Evolutionary conservation across 768 basidiomycete genomes (phyloP), one percentile per base, ranked within the genome.

Genomic region (Fomitopsis pulvina): DNA sequence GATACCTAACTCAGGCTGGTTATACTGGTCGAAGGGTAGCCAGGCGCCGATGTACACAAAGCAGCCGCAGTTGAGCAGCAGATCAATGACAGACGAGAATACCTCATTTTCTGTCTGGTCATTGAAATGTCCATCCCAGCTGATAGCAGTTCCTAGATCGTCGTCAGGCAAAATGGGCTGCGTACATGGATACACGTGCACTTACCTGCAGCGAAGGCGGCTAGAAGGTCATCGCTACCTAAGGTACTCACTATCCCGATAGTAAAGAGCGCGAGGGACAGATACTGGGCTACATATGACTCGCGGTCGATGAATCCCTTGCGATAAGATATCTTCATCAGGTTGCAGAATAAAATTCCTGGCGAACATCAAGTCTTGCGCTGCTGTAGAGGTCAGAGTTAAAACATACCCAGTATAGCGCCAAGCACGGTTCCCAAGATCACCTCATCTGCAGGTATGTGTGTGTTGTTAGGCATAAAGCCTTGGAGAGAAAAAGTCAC

Each of bases 11-110:
- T 73, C 74, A 1, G 77, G 73, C 5, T 64, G 64, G 43, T 78
- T 73, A 62, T 85, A 88, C 8, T 68, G 57, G 7, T 71, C 56
- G 57, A 89, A 87, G 0, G 85, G 85, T 10, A 89, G 65, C 83
- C 93, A 92, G 2, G 95, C 93, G 24, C 95, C 96, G 16, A 77
- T 87, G 61, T 90, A 90, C 24, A 91, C 73, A 65, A 91, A 91
- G 65, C 85, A 86, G 2, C 70, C 82, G 53, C 85, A 86, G 57
- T 89, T 90, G 47, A 90, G 72, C 22, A 96, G 73, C 53, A 96
- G 78, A 64, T 97, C 90, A 54, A 98, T 83, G 37, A 96, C 88
- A 22, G 91, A 85, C 1, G 91, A 85, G 63, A 99, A 97, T 10
- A 81, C 73, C 50, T 92, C 89, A 54, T 87, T 82, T 66, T 94